Evolutionary conservation across 129 eudicot species (phyloP).

Genomic region (Rutidosis leptorrhynchoides): DNA sequence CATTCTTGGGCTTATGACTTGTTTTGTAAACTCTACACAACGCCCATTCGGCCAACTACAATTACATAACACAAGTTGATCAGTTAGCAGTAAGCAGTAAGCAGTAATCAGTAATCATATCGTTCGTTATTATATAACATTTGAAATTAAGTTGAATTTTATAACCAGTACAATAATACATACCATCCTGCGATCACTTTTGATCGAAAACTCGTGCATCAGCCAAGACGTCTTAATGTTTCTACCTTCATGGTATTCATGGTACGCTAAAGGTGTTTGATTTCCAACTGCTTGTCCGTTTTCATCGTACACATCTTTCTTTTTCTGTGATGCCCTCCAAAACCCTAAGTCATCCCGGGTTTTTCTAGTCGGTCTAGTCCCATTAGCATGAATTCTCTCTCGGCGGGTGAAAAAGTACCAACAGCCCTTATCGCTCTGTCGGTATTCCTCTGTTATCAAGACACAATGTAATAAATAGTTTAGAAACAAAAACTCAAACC

Average conservation of each 20-base stretch:
- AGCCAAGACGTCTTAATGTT: background rate
- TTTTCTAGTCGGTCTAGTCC: background rate
- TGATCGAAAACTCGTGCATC: background rate
- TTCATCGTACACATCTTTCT: background rate
- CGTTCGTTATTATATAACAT: background rate
- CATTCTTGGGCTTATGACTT: background rate
- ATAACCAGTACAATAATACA: no score
- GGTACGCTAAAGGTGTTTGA: background rate
- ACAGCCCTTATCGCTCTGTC: background rate
- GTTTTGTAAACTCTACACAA: background rate
- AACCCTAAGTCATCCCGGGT: background rate
- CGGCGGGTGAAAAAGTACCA: background rate
- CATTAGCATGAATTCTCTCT: background rate
- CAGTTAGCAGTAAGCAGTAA: no score
- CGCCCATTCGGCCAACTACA: background rate
- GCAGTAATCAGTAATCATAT: no score
- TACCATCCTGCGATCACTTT: background rate
- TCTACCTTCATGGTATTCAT: background rate
- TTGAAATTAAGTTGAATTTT: no score
- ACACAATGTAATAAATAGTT: background rate
- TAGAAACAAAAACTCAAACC: background rate
- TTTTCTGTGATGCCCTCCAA: background rate
- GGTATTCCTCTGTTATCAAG: background rate
- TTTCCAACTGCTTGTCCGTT: background rate
- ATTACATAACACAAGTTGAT: background rate